Conservation (phyloP, 345 rosid genomes). For the Brassica nigra region DNA sequence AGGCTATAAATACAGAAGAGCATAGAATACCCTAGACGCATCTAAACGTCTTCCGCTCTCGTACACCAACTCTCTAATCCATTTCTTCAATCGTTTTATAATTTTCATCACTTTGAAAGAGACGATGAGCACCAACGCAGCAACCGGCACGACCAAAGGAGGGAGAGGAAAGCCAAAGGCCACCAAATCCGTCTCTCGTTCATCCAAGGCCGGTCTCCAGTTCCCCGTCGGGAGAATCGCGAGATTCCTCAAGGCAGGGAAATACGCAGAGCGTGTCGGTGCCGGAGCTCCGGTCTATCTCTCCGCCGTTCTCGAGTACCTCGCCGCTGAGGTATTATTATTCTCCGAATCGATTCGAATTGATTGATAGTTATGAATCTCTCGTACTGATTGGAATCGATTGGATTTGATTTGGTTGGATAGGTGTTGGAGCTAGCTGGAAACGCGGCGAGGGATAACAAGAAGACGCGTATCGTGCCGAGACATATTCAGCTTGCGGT, state of each 20-base stretch:
- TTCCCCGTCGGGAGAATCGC: constrained; percentile 81
- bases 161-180: constrained; percentile 64
- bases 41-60: background rate
- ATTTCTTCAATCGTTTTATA: background rate
- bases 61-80: background rate
- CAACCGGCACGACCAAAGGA: constrained; percentile 44
- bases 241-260: constrained; percentile 60
- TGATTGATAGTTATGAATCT: too few relatives aligned
- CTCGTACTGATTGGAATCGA: too few relatives aligned
- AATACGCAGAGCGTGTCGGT: constrained; percentile 46
- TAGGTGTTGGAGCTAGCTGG: constrained; percentile 49
- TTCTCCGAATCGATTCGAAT: too few relatives aligned
- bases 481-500: constrained; percentile 79
- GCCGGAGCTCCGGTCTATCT: too few relatives aligned
- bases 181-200: constrained; percentile 60
- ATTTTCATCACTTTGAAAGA: background rate
- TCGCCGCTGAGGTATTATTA: constrained; percentile 68
- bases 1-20: constrained; percentile 17
- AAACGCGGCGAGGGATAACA: constrained; percentile 66
- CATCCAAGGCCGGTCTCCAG: constrained; percentile 72
- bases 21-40: background rate
- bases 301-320: constrained; percentile 38
- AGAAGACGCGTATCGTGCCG: constrained; percentile 72
- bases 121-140: constrained; percentile 46
- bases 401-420: background rate